Evolutionary conservation across 2,329 filamentous ascomycete species (phyloP).

Genomic region (Dactylonectria macrodidyma): DNA sequence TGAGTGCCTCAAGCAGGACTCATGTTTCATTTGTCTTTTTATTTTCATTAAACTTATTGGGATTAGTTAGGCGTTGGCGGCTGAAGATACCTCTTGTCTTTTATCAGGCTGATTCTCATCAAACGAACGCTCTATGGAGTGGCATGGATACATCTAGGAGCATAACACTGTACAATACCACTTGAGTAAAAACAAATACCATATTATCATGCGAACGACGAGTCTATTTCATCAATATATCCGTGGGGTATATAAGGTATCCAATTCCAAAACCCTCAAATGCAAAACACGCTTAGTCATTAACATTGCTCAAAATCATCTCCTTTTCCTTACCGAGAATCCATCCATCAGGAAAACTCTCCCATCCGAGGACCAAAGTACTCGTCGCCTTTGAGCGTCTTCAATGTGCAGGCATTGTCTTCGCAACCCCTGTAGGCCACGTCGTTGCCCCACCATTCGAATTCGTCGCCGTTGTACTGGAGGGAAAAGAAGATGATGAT

Average conservation of each 20-base stretch:
- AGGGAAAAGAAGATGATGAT: constrained; percentile 69
- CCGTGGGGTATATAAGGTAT: constrained; percentile 47
- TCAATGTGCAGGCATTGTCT: constrained; percentile 56
- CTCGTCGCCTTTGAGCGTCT: constrained; percentile 52
- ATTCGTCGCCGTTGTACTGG: constrained; percentile 58
- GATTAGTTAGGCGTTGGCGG: constrained; percentile 15
- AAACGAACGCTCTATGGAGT: neutral
- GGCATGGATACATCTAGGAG: neutral
- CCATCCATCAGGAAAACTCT: constrained; percentile 47
- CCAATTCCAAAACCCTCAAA: constrained; percentile 41
- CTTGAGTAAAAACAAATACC: constrained; percentile 10
- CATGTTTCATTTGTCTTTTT: constrained; percentile 2
- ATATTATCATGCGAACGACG: constrained; percentile 37
- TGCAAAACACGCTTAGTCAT: constrained; percentile 45
- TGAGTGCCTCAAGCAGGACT: constrained; percentile 6
- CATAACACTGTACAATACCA: constrained; percentile 1
- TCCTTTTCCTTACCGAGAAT: constrained; percentile 33
- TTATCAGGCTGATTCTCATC: constrained; percentile 16
- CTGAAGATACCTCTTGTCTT: constrained; percentile 36
- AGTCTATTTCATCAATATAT: constrained; percentile 42
- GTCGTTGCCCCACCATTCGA: constrained; percentile 67
- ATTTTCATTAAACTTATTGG: neutral
- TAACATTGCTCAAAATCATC: constrained; percentile 43
- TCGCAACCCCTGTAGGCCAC: constrained; percentile 60
- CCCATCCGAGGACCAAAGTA: constrained; percentile 59